These are phyloP conservation scores for Lasiosphaeria ovina DNA, from an alignment of 495 filamentous ascomycete genomes.

Conservation along the genomic window DNA sequence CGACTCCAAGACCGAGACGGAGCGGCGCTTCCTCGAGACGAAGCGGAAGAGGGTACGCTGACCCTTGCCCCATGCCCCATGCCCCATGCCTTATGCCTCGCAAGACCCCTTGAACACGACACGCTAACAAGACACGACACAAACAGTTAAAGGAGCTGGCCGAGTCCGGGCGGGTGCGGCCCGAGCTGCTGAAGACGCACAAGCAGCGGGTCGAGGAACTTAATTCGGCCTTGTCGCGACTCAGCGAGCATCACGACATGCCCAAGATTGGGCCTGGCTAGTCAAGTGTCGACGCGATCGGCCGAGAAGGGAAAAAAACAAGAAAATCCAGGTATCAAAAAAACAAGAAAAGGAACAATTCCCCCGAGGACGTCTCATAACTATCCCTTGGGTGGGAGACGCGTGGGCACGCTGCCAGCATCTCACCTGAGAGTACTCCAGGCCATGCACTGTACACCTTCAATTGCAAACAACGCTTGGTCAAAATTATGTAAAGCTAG, in stretches of 20 bases:
- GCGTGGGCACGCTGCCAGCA: neutral
- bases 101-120: neutral
- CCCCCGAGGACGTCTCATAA: neutral
- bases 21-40: constrained; percentile 75
- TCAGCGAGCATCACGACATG: constrained; percentile 99
- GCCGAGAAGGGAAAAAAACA: constrained; percentile 9
- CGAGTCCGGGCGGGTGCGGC: constrained; percentile 41
- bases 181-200: constrained; percentile 87
- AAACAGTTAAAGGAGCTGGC: constrained; percentile 67
- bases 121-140: neutral
- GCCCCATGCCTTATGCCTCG: neutral
- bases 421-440: neutral
- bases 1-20: constrained; percentile 76
- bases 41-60: constrained; percentile 71
- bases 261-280: constrained; percentile 77
- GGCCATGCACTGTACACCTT: neutral
- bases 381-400: no score
- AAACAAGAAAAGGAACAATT: constrained; percentile 6
- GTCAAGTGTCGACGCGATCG: no score
- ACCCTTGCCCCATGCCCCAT: neutral
- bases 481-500: constrained; percentile 1
- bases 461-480: neutral
- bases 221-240: constrained; percentile 84
- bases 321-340: neutral
- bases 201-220: constrained; percentile 95